A percentile compares a stretch with the other conserved stretches of the same genome.
phyloP scores from a whole-genome alignment of 2,329 filamentous ascomycete species.

The Cercospora sp. region DNA sequence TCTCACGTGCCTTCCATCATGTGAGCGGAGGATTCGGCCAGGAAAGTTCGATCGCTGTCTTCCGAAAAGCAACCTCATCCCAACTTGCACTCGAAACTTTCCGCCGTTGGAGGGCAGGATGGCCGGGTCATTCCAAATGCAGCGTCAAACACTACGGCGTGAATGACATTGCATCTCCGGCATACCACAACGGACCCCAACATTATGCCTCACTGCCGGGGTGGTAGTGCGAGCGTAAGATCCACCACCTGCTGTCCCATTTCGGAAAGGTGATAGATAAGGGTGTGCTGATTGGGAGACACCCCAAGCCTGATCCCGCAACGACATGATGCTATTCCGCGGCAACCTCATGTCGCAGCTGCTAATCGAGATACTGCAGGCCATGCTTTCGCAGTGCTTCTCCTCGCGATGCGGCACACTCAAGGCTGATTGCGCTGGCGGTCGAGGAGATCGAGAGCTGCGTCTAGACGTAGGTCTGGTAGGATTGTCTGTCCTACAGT shows the following conservation, averaged over 20 bases:
- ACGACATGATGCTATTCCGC: slow-evolving; percentile 19
- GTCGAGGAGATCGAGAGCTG: background rate
- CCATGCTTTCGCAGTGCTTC: slow-evolving; percentile 20
- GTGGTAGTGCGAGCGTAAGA: background rate
- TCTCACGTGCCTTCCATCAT: background rate
- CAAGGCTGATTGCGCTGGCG: background rate
- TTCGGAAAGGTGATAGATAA: slow-evolving; percentile 18
- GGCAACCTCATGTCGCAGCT: slow-evolving; percentile 15
- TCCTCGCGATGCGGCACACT: slow-evolving; percentile 15
- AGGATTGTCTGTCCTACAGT: slow-evolving; percentile 2
- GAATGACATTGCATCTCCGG: slow-evolving; percentile 12
- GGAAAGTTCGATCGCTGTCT: background rate
- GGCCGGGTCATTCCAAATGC: slow-evolving; percentile 1
- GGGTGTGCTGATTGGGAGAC: slow-evolving; percentile 9
- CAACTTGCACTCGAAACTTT: background rate
- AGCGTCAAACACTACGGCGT: background rate
- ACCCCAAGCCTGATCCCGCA: background rate
- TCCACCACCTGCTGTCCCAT: slow-evolving; percentile 6
- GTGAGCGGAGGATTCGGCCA: background rate
- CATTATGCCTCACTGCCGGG: background rate
- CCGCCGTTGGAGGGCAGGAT: background rate
- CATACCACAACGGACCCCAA: background rate
- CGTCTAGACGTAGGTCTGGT: background rate
- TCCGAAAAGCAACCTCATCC: slow-evolving; percentile 3
- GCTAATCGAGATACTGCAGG: slow-evolving; percentile 4